Evolutionary conservation across 768 basidiomycete species (phyloP), one percentile per base, ranked within the genome.

Genomic region (Hortiboletus campestris): DNA sequence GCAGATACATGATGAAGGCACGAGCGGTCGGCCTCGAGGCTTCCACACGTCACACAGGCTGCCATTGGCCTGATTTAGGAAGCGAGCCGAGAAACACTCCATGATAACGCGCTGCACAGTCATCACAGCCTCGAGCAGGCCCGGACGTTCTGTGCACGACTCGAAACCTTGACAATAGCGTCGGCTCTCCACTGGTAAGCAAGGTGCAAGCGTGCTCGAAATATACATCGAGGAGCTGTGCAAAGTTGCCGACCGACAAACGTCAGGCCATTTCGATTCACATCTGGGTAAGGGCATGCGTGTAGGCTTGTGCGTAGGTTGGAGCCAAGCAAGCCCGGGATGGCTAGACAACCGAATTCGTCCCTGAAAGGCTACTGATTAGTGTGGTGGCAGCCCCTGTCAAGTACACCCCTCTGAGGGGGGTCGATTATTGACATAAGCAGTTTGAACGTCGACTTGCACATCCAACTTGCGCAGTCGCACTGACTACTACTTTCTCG

Each of bases 1-100:
- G 53, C 55, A 56, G 49, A 62, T 57, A 47, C 60, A 68, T 58
- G 64, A 61, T 59, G 62, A 58, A 46, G 47, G 40, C 66, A 65
- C 61, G 66, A 54, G 69, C 61, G 60, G 28, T 50, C 35, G n/a
- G 62, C 69, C 71, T 72, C 65, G 71, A 69, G 70, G 70, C 63
- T 38, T 65, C 69, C 65, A 50, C 64, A 40, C 68, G 61, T 41
- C 58, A 48, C 51, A 40, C 49, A 47, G 43, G 35, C 36, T 38
- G 16, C 36, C 28, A 25, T 34, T 50, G 13, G 25, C 41, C 49
- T 41, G 46, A 49, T 59, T 49, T 49, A 36, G 59, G 46, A 28
- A 51, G 44, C 53, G 58, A 63, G 22, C 55, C 50, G 43, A 43
- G 32, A 31, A 34, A 17, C 13, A 11, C 32, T 4, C 48, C 46